Evolutionary conservation across 2,329 filamentous ascomycete genomes (phyloP).

Genomic region (Lecanosticta acicola): DNA sequence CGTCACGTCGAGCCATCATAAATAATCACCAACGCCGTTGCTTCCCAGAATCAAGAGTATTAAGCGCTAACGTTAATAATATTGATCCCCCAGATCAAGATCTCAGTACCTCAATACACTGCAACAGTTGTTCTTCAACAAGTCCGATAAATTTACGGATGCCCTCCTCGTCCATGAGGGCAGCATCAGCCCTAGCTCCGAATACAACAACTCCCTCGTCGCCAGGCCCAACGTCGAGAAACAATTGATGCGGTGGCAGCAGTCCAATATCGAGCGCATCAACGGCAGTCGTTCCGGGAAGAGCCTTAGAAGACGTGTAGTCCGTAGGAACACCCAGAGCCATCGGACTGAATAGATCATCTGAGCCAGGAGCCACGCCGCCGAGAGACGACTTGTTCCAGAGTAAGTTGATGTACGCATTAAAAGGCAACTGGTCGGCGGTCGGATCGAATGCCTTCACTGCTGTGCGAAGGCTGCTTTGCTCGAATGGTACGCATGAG

Average conservation of each 20-base stretch:
- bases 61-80: background rate
- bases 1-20: too few relatives aligned
- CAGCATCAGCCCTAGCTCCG: constrained; percentile 13
- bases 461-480: constrained; percentile 7
- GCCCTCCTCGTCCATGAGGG: constrained; percentile 6
- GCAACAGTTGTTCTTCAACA: constrained; percentile 7
- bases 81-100: background rate
- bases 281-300: constrained; percentile 10
- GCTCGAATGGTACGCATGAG: constrained; percentile 7
- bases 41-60: background rate
- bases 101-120: constrained; percentile 6
- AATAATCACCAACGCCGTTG: background rate
- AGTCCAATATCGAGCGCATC: constrained; percentile 9
- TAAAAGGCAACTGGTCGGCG: constrained; percentile 9
- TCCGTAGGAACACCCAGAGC: constrained; percentile 10
- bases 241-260: constrained; percentile 7
- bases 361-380: background rate
- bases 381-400: constrained; percentile 9
- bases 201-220: constrained; percentile 10
- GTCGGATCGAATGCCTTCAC: constrained; percentile 3
- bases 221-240: constrained; percentile 13
- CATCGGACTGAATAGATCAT: constrained; percentile 7
- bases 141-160: constrained; percentile 5
- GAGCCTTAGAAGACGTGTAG: constrained; percentile 5
- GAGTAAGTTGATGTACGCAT: constrained; percentile 13